Evolutionary conservation across 2,329 filamentous ascomycete genomes (phyloP), one percentile per base, ranked within the genome.

Genomic region (Colletotrichum chrysophilum): DNA sequence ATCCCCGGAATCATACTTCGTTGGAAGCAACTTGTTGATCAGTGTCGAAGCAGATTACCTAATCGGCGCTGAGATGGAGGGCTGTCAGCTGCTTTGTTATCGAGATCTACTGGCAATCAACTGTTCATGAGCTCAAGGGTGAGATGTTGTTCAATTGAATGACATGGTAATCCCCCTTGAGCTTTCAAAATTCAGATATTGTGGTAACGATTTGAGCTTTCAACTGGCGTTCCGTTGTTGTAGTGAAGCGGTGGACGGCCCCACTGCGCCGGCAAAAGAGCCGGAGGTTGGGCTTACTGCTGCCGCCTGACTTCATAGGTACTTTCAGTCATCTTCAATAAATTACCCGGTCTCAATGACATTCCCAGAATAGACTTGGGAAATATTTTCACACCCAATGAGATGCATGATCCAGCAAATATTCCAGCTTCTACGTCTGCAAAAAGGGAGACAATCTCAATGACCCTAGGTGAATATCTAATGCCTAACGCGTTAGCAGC

Each of bases 111-210:
- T 10, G 38, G 38, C 38, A 12, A 4, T 52, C 3, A 21, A 13
- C 6, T 52, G n/a, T 52, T 7, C 2, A 21, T 12, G n/a, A 7
- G 2, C 3, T 2, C n/a, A n/a, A 48, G 43, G 5, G 18, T 12
- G 43, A 48, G 43, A 21, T 21, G 0, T 52, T 4, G 1, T 21
- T 4, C 43, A 21, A 24, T 4, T 52, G 1, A 7, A 21, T 7
- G 5, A 3, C n/a, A 0, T 21, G 10, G n/a, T 7, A 7, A 13
- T 3, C 21, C 10, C 0, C 43, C 10, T 7, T 4, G n/a, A 48
- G 3, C 3, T 43, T 43, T 43, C 38, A 4, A 24, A 24, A 24
- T 24, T 26, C 26, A 26, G 26, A 26, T 26, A 26, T 26, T 26
- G 26, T 26, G 26, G 26, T 4, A 26, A 26, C 4, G 26, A 26